Evolutionary conservation across 106 monocot species (phyloP), one percentile per base, ranked within the genome.

Genomic region (Hemerocallis citrina): DNA sequence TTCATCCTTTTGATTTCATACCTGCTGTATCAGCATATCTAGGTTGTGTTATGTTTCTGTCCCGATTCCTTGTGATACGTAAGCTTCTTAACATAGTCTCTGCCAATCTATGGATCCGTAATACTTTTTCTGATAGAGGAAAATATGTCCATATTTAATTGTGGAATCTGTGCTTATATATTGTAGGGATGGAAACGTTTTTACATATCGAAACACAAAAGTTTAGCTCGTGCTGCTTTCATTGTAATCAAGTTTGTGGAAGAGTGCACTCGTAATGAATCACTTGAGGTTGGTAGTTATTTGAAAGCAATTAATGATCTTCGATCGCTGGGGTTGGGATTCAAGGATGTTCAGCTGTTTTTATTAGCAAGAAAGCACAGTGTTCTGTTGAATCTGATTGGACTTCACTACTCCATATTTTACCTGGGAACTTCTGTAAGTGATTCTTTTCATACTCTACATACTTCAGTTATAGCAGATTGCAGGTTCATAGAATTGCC

Each of bases 311-410:
- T 94, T 52, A 34, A 8, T 42, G 30, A 66, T 67, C 65, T 94
- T 68, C 27, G 37, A 55, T 71, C 59, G 0, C 30, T 72, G 22
- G 65, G 65, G 13, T 48, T 80, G 46, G 86, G 80, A 54, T 83
- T 89, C 58, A 67, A 78, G 58, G 94, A 89, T 76, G 72, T 83
- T 28, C 75, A 76, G 19, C 24, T 81, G 23, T 81, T 86, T 71
- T 55, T 94, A 10, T 69, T 89, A 15, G 24, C 67, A 65, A 65
- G 42, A 46, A 68, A 76, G 35, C 68, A 61, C n/a, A 75, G 48
- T 63, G 86, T 81, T 19, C 41, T 90, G 22, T 56, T 95, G 43
- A 93, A 93, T 74, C 68, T 93, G 52, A 65, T 85, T 69, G 86
- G 86, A 36, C 25, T 69, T 54, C 84, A 75, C 38, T 89, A 85